Evolutionary conservation across 1,284 basidiomycete species (phyloP).

Genomic region (Cryptococcus hybrid): DNA sequence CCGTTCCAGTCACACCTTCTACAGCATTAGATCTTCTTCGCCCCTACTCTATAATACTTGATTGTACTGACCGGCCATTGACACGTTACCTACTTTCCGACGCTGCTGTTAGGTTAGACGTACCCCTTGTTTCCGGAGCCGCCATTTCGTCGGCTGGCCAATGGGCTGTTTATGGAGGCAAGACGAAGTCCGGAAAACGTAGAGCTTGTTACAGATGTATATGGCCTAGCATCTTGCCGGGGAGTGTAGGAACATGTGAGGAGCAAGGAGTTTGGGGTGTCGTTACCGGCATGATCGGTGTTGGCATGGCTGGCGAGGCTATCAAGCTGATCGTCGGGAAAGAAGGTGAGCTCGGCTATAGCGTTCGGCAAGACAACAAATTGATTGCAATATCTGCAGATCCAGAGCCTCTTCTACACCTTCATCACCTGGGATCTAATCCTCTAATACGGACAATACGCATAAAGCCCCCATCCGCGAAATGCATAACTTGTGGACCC

Average conservation of each 20-base stretch:
- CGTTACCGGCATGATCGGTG: constrained; percentile 88
- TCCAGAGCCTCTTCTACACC: constrained; percentile 24
- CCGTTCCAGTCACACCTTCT: constrained; percentile 57
- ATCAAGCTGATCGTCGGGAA: constrained; percentile 75
- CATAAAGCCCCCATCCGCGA: constrained; percentile 59
- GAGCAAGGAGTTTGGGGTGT: constrained; percentile 88
- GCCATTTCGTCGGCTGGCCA: constrained; percentile 92
- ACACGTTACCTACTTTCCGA: constrained; percentile 96
- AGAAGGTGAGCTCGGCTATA: constrained; percentile 57
- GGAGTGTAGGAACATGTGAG: constrained; percentile 73
- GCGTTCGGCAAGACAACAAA: neutral
- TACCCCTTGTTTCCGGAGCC: constrained; percentile 87
- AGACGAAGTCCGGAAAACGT: constrained; percentile 28
- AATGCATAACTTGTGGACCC: constrained; percentile 40
- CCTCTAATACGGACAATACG: constrained; percentile 79
- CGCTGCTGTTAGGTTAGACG: constrained; percentile 67
- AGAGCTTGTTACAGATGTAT: constrained; percentile 95
- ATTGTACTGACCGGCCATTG: constrained; percentile 92
- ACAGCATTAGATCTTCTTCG: constrained; percentile 65
- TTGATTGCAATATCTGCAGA: constrained; percentile 9
- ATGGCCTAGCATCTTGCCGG: constrained; percentile 70
- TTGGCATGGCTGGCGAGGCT: constrained; percentile 84
- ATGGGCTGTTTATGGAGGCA: constrained; percentile 65
- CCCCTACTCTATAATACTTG: constrained; percentile 75
- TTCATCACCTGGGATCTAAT: constrained; percentile 27